Percentiles rank a stretch among this genome's conserved stretches.
phyloP scores from a whole-genome alignment of 1,284 basidiomycete species.

The Earliella scabrosa region DNA sequence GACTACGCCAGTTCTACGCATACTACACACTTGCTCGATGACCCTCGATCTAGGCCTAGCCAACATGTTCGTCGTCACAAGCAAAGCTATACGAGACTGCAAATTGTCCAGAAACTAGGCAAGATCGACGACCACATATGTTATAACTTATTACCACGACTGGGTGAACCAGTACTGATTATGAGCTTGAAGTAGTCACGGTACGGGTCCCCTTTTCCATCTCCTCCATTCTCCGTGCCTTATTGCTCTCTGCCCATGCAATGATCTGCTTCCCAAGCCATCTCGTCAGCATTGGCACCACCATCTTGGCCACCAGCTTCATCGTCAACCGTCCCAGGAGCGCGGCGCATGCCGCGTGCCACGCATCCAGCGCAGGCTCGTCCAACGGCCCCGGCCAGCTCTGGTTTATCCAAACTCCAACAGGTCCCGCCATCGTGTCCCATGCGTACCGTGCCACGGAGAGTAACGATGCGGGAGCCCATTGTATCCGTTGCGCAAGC shows the following conservation, averaged over 20 bases:
- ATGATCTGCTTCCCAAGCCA: background rate
- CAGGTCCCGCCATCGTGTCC: background rate
- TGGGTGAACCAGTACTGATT: too few relatives aligned
- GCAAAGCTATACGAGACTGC: too few relatives aligned
- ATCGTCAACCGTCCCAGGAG: background rate
- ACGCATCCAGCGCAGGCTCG: background rate
- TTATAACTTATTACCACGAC: too few relatives aligned
- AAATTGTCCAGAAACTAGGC: too few relatives aligned
- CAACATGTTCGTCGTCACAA: too few relatives aligned
- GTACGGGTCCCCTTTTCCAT: background rate
- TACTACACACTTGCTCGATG: too few relatives aligned
- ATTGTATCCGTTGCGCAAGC: background rate
- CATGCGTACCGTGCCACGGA: background rate
- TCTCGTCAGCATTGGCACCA: background rate
- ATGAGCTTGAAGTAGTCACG: too few relatives aligned
- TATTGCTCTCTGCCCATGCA: background rate
- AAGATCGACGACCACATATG: too few relatives aligned
- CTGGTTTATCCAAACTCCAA: background rate
- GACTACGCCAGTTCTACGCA: too few relatives aligned
- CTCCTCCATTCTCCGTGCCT: background rate
- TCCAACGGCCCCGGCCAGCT: background rate
- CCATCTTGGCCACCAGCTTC: too few relatives aligned
- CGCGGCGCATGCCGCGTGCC: background rate
- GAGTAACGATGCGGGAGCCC: background rate
- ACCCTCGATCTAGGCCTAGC: too few relatives aligned